Evolutionary conservation across 2,329 filamentous ascomycete species (phyloP), one percentile per base, ranked within the genome.

Genomic region (Pezicula rhizophila): DNA sequence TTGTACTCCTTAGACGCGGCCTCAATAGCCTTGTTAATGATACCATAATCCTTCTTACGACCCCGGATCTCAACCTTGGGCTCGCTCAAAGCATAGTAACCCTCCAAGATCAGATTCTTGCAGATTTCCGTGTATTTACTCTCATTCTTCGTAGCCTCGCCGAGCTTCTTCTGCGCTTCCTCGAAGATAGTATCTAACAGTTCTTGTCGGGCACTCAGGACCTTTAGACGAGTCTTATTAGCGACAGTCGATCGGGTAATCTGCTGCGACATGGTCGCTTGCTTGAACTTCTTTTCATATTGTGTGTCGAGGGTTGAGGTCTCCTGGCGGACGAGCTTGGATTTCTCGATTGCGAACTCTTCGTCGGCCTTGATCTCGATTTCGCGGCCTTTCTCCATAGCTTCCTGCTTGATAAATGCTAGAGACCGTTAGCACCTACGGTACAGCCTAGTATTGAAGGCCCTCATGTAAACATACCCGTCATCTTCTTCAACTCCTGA

Each of bases 401-500:
- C 93, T 76, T 99, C 93, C 75, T 97, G 93, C 71, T 90, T 89
- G 83, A 99, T 99, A 82, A 99, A 99, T 68, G 91, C 92, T 42
- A 20, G 25, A 26, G 40, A 2, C 25, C 11, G 40, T 42, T 25
- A 42, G 40, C 5, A 42, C 40, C 23, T 11, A 4, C 4, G 15
- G n/a, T 40, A 17, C 6, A 40, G 23, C 10, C 4, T 40, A 11
- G 20, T 25, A 12, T 14, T 11, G 23, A 42, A 15, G 10, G 10
- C 25, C 20, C 26, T 42, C 25, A 26, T 26, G n/a, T 8, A 8
- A 15, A 38, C 35, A 15, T 42, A 28, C 40, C 40, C 52, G 93
- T 97, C 93, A 99, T 99, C 82, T 99, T 99, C 79, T 89, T 91
- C 73, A 99, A 88, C 83, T 99, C 93, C 74, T 89, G 85, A 74